phyloP scores from a whole-genome alignment of 805 yeast species.

The Saturnispora saitoi region DNA sequence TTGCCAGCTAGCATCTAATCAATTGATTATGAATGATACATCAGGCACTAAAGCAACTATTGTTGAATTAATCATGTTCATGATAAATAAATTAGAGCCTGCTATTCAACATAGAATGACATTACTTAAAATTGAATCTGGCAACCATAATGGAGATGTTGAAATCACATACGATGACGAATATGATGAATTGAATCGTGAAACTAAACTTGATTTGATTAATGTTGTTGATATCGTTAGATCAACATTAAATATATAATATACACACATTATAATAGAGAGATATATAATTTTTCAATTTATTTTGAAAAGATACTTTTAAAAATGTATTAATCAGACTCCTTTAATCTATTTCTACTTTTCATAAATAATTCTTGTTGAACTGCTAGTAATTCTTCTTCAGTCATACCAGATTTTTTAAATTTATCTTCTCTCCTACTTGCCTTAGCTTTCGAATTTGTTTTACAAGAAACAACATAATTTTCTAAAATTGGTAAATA shows the following conservation, averaged over 20 bases:
- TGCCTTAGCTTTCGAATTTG: conserved; percentile 78
- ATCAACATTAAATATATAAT: conserved; percentile 14
- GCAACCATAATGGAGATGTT: conserved; percentile 20
- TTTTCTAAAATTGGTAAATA: conserved; percentile 77
- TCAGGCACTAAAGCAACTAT: conserved; percentile 23
- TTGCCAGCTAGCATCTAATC: conserved; percentile 25
- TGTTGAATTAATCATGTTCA: conserved; percentile 18
- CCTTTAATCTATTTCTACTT: conserved; percentile 28
- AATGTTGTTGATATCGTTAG: conserved; percentile 28
- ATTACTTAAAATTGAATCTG: conserved; percentile 28
- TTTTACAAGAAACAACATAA: conserved; percentile 80
- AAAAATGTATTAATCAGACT: neutral
- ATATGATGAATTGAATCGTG: conserved; percentile 26
- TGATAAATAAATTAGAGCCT: conserved; percentile 33
- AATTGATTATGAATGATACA: conserved; percentile 12
- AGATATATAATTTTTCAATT: neutral
- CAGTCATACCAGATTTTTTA: conserved; percentile 84
- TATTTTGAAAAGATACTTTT: neutral
- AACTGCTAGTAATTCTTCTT: conserved; percentile 84
- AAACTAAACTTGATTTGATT: conserved; percentile 25
- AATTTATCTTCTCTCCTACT: conserved; percentile 78
- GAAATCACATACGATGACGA: conserved; percentile 20
- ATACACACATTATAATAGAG: conserved; percentile 7
- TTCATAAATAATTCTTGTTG: conserved; percentile 85
- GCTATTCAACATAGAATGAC: conserved; percentile 42